A percentile compares a stretch with the other conserved stretches of the same genome.
Evolutionary conservation across 495 filamentous ascomycete species (phyloP).

Genomic region (Trichoderma reesei): DNA sequence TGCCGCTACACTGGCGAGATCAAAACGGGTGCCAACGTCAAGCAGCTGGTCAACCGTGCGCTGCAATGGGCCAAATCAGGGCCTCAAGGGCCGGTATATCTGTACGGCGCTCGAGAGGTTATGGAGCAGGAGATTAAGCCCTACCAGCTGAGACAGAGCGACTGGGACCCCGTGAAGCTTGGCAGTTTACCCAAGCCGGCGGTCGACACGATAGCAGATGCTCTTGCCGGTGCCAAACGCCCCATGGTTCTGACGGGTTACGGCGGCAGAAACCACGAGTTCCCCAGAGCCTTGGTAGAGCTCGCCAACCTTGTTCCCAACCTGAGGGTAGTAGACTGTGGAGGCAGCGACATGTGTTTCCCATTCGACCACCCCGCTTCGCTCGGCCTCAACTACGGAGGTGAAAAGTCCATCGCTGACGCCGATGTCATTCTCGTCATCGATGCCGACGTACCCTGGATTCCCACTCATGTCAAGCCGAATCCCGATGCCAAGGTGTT

Average conservation of each 20-base stretch:
- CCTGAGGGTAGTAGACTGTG: conserved; percentile 76
- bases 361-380: conserved; percentile 64
- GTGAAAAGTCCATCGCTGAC: conserved; percentile 60
- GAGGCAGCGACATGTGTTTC: conserved; percentile 93
- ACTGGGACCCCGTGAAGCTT: conserved; percentile 69
- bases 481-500: conserved; percentile 55
- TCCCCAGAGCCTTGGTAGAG: conserved; percentile 61
- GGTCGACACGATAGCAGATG: conserved; percentile 57
- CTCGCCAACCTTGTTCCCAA: conserved; percentile 71
- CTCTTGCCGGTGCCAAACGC: conserved; percentile 60
- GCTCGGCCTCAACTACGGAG: conserved; percentile 68
- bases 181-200: conserved; percentile 60
- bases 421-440: conserved; percentile 81
- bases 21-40: conserved; percentile 86
- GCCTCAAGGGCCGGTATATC: conserved; percentile 79
- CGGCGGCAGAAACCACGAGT: conserved; percentile 61
- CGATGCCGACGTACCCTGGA: conserved; percentile 72
- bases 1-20: conserved; percentile 88
- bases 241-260: conserved; percentile 81
- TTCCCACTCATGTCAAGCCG: conserved; percentile 51
- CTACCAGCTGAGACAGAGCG: conserved; percentile 60
- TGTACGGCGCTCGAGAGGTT: conserved; percentile 74
- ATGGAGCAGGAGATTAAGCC: conserved; percentile 89
- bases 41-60: conserved; percentile 90
- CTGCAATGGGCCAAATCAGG: conserved; percentile 76